A percentile compares a stretch with the other conserved stretches of the same genome.
phyloP scores from a whole-genome alignment of 768 basidiomycete species.

The Boletus rex-veris region DNA sequence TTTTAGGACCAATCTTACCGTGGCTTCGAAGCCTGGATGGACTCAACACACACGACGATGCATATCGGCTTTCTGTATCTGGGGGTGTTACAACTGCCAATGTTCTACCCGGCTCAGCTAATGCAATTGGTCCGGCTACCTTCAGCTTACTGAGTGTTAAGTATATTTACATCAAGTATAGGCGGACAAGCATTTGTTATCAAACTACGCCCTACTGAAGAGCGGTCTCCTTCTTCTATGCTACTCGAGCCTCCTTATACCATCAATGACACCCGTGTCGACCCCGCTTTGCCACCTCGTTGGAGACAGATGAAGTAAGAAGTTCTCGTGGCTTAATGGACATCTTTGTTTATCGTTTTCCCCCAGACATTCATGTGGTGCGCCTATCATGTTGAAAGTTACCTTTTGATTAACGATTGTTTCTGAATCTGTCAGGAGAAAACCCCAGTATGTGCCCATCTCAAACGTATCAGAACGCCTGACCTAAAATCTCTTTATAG shows the following conservation, averaged over 20 bases:
- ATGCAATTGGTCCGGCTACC: constrained; percentile 59
- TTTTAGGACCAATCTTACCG: constrained; percentile 55
- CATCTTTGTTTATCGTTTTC: constrained; percentile 3
- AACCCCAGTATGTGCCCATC: constrained; percentile 39
- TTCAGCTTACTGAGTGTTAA: constrained; percentile 16
- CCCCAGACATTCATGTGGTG: constrained; percentile 59
- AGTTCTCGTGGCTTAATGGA: background rate
- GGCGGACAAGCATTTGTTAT: constrained; percentile 88
- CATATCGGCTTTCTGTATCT: constrained; percentile 68
- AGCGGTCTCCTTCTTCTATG: constrained; percentile 77
- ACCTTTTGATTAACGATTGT: background rate
- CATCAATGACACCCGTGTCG: constrained; percentile 45
- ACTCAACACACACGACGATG: constrained; percentile 81
- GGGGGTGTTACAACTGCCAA: constrained; percentile 88
- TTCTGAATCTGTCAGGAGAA: constrained; percentile 36
- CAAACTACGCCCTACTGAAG: constrained; percentile 75
- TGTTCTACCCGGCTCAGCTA: constrained; percentile 72
- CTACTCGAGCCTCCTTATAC: constrained; percentile 77
- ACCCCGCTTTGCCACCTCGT: constrained; percentile 42
- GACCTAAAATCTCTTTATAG: constrained; percentile 10
- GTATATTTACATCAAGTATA: constrained; percentile 25
- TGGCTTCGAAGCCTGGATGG: constrained; percentile 83
- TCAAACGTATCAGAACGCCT: background rate
- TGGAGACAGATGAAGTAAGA: constrained; percentile 83
- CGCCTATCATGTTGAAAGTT: background rate